Evolutionary conservation across 495 filamentous ascomycete genomes (phyloP), one percentile per base, ranked within the genome.

Genomic region (Acidiella bohemica): DNA sequence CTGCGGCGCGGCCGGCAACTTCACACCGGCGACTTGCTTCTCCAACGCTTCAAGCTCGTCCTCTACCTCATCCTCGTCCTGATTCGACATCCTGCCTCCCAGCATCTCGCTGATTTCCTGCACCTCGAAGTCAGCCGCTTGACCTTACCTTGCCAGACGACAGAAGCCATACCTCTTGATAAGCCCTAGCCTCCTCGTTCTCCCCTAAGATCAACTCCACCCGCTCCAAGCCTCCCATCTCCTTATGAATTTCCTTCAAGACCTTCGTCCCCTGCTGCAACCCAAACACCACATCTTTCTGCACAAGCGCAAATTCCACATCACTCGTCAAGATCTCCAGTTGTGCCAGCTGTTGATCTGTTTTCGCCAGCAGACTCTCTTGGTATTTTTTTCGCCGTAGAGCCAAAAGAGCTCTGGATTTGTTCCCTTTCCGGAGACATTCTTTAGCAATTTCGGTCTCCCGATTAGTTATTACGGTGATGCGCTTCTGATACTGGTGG

Each of bases 11-110:
- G 65, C 66, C 0, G 81, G 84, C 44, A 84, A 34, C 9, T 36
- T 26, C 0, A 25, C 35, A 49, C 56, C 56, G 9, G 31, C 63
- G 10, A 82, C 60, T 58, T 94, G 79, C 13, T 64, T 70, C 56
- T 84, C 77, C 41, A 96, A 62, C 14, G 71, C 77, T 33, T 80
- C 84, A 47, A 97, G 61, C 64, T 96, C 90, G 52, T 95, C 86
- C 54, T 95, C 92, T 18, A 96, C 92, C 53, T 95, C 90, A 46
- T 95, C 92, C 58, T 96, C 90, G 60, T 96, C 92, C 54, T 88
- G 80, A 53, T 83, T 86, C 26, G 81, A 83, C 63, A 95, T 79
- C 45, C 73, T 68, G 1, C 83, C 84, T 8, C 73, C 81, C 9
- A 97, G 71, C 78, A 94, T 84, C 30, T 90, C 84, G 59, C 76